Conservation (phyloP, 208 protist species). For the Acanthamoeba divionensis region DNA sequence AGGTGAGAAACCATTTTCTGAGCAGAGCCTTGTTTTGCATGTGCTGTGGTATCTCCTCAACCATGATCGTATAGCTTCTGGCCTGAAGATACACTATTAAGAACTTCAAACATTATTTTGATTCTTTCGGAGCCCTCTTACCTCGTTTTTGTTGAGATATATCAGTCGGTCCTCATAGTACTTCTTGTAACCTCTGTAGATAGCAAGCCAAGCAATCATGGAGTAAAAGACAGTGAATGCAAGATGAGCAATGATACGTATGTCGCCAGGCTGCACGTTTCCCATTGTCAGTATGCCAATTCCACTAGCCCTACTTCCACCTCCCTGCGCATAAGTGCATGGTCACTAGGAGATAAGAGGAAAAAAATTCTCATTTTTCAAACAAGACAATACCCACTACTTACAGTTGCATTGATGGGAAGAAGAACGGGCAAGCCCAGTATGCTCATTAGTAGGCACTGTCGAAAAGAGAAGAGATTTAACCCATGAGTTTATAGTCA, state of each 20-base stretch:
- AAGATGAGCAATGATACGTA: background rate
- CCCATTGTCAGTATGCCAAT: conserved; percentile 20
- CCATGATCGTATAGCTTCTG: background rate
- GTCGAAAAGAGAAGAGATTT: background rate
- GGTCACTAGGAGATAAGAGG: background rate
- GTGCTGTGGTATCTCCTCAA: background rate
- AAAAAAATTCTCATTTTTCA: too few relatives aligned
- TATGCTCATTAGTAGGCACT: background rate
- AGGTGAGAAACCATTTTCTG: too few relatives aligned
- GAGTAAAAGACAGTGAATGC: background rate
- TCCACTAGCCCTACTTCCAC: background rate
- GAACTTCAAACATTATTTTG: too few relatives aligned
- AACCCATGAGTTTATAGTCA: too few relatives aligned
- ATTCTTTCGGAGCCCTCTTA: too few relatives aligned
- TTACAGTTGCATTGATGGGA: background rate
- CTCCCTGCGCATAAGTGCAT: background rate
- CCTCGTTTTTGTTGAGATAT: background rate
- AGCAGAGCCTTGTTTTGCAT: background rate
- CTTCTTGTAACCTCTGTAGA: background rate
- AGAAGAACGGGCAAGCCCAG: background rate
- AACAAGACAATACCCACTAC: too few relatives aligned
- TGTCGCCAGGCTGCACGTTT: background rate
- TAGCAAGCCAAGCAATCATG: background rate
- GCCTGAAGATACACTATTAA: background rate
- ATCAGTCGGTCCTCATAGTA: background rate